These are phyloP conservation scores for Alectoria sarmentosa DNA, from an alignment of 495 filamentous ascomycete species.

Conservation along the genomic window DNA sequence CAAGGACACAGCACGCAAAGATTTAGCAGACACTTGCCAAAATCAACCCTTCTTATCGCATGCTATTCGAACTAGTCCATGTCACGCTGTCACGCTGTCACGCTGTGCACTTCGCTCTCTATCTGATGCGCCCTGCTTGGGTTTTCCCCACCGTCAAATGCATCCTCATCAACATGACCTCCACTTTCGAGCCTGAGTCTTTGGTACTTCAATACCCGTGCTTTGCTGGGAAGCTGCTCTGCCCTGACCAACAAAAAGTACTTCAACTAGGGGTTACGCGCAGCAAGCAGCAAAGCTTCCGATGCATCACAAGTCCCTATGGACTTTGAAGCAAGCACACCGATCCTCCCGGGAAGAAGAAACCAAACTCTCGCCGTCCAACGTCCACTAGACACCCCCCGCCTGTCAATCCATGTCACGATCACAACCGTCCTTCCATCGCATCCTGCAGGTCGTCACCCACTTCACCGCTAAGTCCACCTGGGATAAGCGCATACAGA, in stretches of 20 bases:
- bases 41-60: background rate
- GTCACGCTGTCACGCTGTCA: too few species aligned
- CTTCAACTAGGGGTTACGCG: background rate
- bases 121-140: background rate
- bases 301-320: background rate
- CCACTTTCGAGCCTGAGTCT: background rate
- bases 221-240: background rate
- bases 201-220: background rate
- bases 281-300: background rate
- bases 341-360: background rate
- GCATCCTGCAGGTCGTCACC: slow-evolving; percentile 1
- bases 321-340: background rate
- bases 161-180: background rate
- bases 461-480: background rate
- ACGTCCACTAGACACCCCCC: background rate
- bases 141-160: background rate
- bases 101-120: background rate
- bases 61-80: background rate
- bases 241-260: background rate
- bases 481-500: slow-evolving; percentile 5
- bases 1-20: background rate
- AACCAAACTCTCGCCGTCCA: background rate
- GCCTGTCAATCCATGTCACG: background rate
- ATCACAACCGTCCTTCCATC: background rate
- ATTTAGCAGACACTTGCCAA: background rate